phyloP scores from a whole-genome alignment of 2,329 filamentous ascomycete genomes.

The Myriosclerotinia curreyana region DNA sequence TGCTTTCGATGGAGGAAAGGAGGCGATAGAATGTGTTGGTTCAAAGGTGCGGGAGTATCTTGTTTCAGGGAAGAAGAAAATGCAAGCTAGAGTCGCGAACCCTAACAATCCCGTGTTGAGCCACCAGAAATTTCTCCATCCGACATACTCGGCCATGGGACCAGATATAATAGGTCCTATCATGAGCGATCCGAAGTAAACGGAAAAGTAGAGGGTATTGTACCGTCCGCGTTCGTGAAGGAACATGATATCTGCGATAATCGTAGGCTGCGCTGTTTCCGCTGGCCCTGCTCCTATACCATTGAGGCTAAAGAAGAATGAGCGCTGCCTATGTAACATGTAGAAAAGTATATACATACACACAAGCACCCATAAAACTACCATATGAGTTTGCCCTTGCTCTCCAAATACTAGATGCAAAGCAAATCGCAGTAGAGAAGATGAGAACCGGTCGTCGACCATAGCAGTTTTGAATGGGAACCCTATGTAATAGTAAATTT shows the following conservation, averaged over 20 bases:
- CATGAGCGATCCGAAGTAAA: constrained; percentile 62
- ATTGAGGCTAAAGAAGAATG: constrained; percentile 44
- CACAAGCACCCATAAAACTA: constrained; percentile 61
- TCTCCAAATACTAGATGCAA: constrained; percentile 49
- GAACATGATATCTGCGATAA: constrained; percentile 65
- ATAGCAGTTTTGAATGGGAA: constrained; percentile 48
- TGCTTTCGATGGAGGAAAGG: constrained; percentile 26
- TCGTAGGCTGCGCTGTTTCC: constrained; percentile 59
- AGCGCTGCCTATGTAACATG: not conserved
- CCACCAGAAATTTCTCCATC: constrained; percentile 64
- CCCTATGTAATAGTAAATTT: constrained; percentile 28
- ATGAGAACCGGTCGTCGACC: constrained; percentile 50
- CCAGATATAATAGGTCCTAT: constrained; percentile 58
- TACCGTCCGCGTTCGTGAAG: constrained; percentile 61
- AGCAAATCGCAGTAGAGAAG: constrained; percentile 45
- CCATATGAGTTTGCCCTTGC: constrained; percentile 55
- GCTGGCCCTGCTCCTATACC: constrained; percentile 58
- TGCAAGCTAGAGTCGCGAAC: constrained; percentile 48
- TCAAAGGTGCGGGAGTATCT: constrained; percentile 50
- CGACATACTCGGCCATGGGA: constrained; percentile 55
- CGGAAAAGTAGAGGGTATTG: constrained; percentile 52
- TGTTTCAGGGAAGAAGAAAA: constrained; percentile 63
- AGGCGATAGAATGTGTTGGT: constrained; percentile 20
- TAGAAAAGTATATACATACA: constrained; percentile 36
- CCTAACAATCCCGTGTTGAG: constrained; percentile 56